phyloP scores from a whole-genome alignment of 306 rosid genomes.

The Lathyrus sativus region DNA sequence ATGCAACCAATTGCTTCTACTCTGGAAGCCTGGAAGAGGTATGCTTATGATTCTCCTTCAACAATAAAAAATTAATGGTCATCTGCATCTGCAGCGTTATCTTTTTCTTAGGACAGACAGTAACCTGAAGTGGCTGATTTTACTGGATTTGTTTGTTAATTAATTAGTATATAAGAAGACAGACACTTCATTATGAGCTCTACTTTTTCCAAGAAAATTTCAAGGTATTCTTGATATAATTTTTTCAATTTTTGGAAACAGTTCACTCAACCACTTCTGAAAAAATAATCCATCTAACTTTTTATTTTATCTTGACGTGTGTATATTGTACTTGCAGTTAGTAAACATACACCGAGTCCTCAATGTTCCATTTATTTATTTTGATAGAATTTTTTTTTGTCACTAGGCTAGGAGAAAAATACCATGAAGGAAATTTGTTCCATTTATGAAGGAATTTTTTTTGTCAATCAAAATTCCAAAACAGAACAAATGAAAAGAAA shows the following conservation, averaged over 20 bases:
- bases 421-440: conserved; percentile 6
- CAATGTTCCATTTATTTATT: conserved; percentile 20
- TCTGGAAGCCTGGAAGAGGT: conserved; percentile 80
- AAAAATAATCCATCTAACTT: background rate
- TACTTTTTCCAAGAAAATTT: background rate
- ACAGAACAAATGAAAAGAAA: background rate
- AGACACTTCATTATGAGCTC: background rate
- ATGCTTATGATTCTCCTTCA: conserved; percentile 35
- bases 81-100: conserved; percentile 6
- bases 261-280: conserved; percentile 20
- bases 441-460: too few species aligned
- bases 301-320: conserved; percentile 4
- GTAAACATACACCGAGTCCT: conserved; percentile 17
- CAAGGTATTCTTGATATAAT: conserved; percentile 12
- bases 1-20: conserved; percentile 89
- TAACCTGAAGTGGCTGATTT: conserved; percentile 29
- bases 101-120: conserved; percentile 18
- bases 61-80: background rate
- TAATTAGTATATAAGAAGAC: conserved; percentile 7
- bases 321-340: background rate
- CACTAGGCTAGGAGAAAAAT: background rate
- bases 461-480: background rate
- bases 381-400: background rate
- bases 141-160: conserved; percentile 21
- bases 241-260: conserved; percentile 20